These are phyloP conservation scores for Tolypocladium ophioglossoides DNA, from an alignment of 2,329 filamentous ascomycete species.

Conservation along the genomic window DNA sequence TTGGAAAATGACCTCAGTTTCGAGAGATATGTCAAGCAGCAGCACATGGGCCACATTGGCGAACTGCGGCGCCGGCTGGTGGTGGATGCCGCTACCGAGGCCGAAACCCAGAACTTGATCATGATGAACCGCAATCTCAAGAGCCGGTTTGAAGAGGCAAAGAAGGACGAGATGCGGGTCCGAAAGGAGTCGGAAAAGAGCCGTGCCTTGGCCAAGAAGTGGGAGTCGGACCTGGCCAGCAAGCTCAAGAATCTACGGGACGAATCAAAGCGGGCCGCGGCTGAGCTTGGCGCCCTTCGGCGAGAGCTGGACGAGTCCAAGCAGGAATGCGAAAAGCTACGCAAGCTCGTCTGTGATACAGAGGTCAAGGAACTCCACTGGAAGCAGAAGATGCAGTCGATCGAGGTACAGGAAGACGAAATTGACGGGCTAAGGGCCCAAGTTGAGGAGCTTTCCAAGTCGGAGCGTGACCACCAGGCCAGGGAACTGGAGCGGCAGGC, in stretches of 20 bases:
- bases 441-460: constrained; percentile 47
- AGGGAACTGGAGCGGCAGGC: constrained; percentile 49
- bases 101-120: constrained; percentile 72
- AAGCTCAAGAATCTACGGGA: constrained; percentile 59
- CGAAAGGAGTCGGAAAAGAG: constrained; percentile 64
- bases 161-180: constrained; percentile 57
- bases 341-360: constrained; percentile 53
- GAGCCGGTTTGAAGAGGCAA: constrained; percentile 61
- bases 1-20: constrained; percentile 74
- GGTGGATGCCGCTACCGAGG: constrained; percentile 66
- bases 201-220: constrained; percentile 64
- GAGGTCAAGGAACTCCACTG: constrained; percentile 58
- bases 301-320: constrained; percentile 47
- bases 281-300: constrained; percentile 45
- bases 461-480: constrained; percentile 53
- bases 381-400: constrained; percentile 52
- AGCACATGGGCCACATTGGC: constrained; percentile 73
- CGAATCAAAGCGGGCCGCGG: constrained; percentile 55
- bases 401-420: constrained; percentile 51
- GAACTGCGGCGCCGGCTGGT: constrained; percentile 66
- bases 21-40: constrained; percentile 73
- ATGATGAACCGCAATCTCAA: constrained; percentile 66
- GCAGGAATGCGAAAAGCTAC: constrained; percentile 53
- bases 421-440: constrained; percentile 48
- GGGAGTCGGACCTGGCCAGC: constrained; percentile 59